Conservation (phyloP, 805 yeast species). For the Lachancea sp. region DNA sequence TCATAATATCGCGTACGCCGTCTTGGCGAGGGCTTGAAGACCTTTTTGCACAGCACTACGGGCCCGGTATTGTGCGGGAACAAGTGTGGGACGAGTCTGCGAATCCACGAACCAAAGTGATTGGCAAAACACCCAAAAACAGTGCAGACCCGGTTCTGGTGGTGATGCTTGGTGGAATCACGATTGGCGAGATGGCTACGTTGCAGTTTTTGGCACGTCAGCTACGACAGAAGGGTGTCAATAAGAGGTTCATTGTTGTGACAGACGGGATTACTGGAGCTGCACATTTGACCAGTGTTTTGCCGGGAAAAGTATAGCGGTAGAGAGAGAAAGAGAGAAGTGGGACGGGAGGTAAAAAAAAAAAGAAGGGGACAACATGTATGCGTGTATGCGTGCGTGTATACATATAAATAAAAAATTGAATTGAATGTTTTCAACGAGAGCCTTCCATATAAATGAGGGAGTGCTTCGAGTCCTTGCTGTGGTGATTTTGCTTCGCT, state of each 20-base stretch:
- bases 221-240: slow-evolving; percentile 30
- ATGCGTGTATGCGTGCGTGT: too few relatives aligned
- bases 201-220: slow-evolving; percentile 53
- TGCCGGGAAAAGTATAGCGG: neutral
- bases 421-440: too few relatives aligned
- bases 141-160: slow-evolving; percentile 36
- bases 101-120: slow-evolving; percentile 5
- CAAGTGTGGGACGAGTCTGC: slow-evolving; percentile 18
- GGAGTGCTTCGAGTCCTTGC: too few relatives aligned
- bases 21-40: slow-evolving; percentile 18
- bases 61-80: slow-evolving; percentile 13
- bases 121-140: slow-evolving; percentile 15
- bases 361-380: too few relatives aligned
- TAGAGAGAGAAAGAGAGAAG: too few relatives aligned
- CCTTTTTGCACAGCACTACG: slow-evolving; percentile 24
- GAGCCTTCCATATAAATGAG: too few relatives aligned
- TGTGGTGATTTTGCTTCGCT: too few relatives aligned
- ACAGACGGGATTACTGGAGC: slow-evolving; percentile 46
- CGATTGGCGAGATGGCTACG: slow-evolving; percentile 76
- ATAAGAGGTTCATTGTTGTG: slow-evolving; percentile 39
- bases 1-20: slow-evolving; percentile 26
- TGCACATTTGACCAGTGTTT: neutral
- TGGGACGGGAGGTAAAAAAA: too few relatives aligned
- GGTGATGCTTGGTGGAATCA: slow-evolving; percentile 75
- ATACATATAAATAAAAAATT: too few relatives aligned